These are phyloP conservation scores for Diversispora eburnea DNA, from an alignment of 192 early-diverging fungal species.

Conservation along the genomic window DNA sequence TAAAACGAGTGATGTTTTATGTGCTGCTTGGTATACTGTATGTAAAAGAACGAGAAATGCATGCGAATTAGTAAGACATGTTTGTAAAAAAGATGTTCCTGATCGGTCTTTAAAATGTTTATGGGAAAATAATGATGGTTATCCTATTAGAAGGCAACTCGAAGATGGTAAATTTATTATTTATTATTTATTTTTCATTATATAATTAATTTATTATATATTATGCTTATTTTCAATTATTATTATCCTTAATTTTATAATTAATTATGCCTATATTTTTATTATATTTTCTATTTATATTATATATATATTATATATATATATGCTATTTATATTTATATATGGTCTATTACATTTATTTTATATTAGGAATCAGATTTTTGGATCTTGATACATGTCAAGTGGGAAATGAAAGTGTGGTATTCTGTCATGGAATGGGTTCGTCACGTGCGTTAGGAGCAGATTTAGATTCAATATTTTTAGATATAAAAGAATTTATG, in stretches of 20 bases:
- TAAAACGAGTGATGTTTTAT: constrained; percentile 34
- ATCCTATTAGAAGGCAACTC: constrained; percentile 34
- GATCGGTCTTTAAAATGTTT: constrained; percentile 34
- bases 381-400: constrained; percentile 40
- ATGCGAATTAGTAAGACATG: constrained; percentile 33
- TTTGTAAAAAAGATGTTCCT: constrained; percentile 32
- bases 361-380: constrained; percentile 37
- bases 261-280: background rate
- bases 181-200: background rate
- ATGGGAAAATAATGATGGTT: constrained; percentile 41
- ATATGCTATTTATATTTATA: background rate
- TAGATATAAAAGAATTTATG: constrained; percentile 33
- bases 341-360: no score
- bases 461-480: constrained; percentile 32
- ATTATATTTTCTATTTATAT: background rate
- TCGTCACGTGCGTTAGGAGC: constrained; percentile 28
- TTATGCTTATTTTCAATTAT: no score
- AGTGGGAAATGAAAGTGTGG: constrained; percentile 30
- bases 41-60: constrained; percentile 33
- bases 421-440: constrained; percentile 39
- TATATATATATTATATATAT: background rate
- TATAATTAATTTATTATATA: no score
- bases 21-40: constrained; percentile 36
- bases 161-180: constrained; percentile 33
- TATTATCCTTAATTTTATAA: no score